Evolutionary conservation across 1,139 yeast genomes (phyloP).

Genomic region (Scheffersomyces insectosa): DNA sequence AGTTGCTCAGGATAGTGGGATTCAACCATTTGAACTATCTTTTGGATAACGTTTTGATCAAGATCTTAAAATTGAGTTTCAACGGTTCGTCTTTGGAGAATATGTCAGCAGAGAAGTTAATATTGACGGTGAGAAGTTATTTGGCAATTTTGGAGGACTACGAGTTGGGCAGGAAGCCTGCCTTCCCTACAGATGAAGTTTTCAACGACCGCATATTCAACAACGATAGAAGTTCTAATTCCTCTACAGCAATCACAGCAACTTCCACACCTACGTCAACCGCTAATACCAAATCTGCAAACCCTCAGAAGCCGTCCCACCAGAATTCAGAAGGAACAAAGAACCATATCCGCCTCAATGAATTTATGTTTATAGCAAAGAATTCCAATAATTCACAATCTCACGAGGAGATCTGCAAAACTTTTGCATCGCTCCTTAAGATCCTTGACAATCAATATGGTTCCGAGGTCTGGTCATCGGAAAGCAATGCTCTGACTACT

Average conservation of each 20-base stretch:
- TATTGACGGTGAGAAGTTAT: constrained; percentile 71
- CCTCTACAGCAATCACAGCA: not conserved
- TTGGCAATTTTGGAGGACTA: constrained; percentile 65
- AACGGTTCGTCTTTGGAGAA: constrained; percentile 61
- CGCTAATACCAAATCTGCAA: too few relatives aligned
- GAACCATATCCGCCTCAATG: constrained; percentile 15
- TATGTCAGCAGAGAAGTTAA: constrained; percentile 66
- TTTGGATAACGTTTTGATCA: constrained; percentile 73
- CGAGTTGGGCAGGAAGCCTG: constrained; percentile 60
- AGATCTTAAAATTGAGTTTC: constrained; percentile 55
- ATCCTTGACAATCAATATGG: constrained; percentile 68
- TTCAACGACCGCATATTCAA: constrained; percentile 25
- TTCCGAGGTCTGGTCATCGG: constrained; percentile 28
- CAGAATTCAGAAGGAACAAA: not conserved
- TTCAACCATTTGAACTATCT: constrained; percentile 76
- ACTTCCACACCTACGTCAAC: too few relatives aligned
- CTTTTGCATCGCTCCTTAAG: constrained; percentile 57
- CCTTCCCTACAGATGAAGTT: constrained; percentile 70
- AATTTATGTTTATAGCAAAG: constrained; percentile 40
- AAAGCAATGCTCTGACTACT: constrained; percentile 7
- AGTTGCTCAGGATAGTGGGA: constrained; percentile 74
- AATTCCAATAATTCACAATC: constrained; percentile 50
- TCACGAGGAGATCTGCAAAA: constrained; percentile 77
- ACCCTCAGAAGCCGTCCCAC: not conserved
- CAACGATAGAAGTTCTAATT: not conserved